A percentile compares a stretch with the other conserved stretches of the same genome.
Conservation (phyloP, 2,329 filamentous ascomycete genomes). For the Aspergillus sp. region DNA sequence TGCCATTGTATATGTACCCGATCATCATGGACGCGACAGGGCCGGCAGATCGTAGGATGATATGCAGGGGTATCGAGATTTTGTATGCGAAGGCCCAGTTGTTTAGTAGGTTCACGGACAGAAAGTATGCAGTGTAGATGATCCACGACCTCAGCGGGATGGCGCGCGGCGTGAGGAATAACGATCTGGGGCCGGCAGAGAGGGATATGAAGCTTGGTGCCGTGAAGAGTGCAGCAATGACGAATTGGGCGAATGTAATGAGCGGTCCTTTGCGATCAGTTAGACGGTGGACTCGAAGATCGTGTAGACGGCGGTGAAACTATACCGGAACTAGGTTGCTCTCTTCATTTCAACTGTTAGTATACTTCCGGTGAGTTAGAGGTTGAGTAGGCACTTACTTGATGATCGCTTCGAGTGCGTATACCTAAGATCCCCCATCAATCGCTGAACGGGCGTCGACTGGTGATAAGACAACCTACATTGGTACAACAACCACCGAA, state of each 20-base stretch:
- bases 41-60: conserved; percentile 90
- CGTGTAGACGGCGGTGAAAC: conserved; percentile 1
- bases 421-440: conserved; percentile 61
- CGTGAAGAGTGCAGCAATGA: conserved; percentile 76
- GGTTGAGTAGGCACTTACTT: conserved; percentile 62
- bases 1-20: conserved; percentile 77
- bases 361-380: neutral
- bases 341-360: conserved; percentile 49
- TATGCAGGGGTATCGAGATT: conserved; percentile 94
- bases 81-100: conserved; percentile 97
- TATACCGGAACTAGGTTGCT: conserved; percentile 79
- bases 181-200: conserved; percentile 57
- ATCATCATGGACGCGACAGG: conserved; percentile 93
- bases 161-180: conserved; percentile 72
- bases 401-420: conserved; percentile 90
- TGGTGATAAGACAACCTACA: conserved; percentile 52
- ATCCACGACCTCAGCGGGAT: conserved; percentile 85
- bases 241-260: conserved; percentile 84
- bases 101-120: conserved; percentile 91
- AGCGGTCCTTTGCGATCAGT: conserved; percentile 62
- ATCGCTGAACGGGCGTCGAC: conserved; percentile 15
- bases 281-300: neutral
- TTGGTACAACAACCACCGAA: conserved; percentile 96
- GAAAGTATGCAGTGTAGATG: conserved; percentile 86
- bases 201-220: conserved; percentile 72